These are phyloP conservation scores for Plasmodium adleri DNA, from an alignment of 169 alveolate species.

Conservation along the genomic window DNA sequence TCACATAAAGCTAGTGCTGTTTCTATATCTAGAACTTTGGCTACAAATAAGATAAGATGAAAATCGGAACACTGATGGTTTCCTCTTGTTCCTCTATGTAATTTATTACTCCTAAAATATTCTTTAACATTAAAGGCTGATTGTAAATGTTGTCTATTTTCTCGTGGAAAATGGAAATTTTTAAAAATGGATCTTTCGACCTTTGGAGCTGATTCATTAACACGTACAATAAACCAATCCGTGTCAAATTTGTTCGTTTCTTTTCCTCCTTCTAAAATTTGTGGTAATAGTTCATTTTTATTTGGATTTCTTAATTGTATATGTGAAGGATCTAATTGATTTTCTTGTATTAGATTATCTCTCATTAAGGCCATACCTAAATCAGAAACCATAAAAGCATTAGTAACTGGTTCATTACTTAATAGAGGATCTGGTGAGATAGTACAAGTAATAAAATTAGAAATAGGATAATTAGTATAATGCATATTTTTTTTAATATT, in stretches of 20 bases:
- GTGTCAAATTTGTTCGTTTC: conserved; percentile 86
- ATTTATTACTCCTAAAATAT: conserved; percentile 49
- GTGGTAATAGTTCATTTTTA: conserved; percentile 85
- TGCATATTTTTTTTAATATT: conserved; percentile 78
- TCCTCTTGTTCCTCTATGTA: conserved; percentile 71
- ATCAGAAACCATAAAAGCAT: conserved; percentile 92
- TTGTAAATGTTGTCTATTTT: conserved; percentile 82
- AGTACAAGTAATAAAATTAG: conserved; percentile 88
- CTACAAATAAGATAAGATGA: conserved; percentile 90
- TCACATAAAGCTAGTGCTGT: conserved; percentile 90
- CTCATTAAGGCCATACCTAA: conserved; percentile 84
- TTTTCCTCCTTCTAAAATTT: conserved; percentile 85
- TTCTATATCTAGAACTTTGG: conserved; percentile 93
- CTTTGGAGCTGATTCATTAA: conserved; percentile 90
- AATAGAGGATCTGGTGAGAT: conserved; percentile 86
- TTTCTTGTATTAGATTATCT: conserved; percentile 80
- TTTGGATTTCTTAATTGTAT: conserved; percentile 78
- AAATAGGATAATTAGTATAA: conserved; percentile 88
- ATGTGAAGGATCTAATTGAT: conserved; percentile 77
- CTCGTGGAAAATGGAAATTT: conserved; percentile 84
- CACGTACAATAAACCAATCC: conserved; percentile 87
- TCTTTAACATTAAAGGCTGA: conserved; percentile 39
- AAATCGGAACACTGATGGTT: conserved; percentile 89
- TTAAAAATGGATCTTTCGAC: conserved; percentile 81
- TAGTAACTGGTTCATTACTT: conserved; percentile 87